Evolutionary conservation across 1,284 basidiomycete species (phyloP).

Genomic region (Malassezia yamatoensis): DNA sequence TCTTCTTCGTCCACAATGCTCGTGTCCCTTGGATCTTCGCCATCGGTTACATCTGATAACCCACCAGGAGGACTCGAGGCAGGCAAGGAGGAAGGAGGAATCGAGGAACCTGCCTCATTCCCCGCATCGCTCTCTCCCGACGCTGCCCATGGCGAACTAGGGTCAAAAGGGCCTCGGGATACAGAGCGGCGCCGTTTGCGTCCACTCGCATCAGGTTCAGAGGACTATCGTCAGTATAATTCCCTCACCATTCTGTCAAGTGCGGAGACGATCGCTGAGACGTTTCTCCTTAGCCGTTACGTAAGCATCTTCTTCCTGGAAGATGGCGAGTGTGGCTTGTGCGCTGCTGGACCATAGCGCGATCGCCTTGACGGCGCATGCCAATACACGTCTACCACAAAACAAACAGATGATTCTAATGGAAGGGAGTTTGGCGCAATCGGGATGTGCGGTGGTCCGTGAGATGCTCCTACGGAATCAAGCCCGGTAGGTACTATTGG

Average conservation of each 20-base stretch:
- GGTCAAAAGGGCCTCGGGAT: conserved; percentile 12
- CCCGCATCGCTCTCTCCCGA: conserved; percentile 4
- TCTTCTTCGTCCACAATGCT: conserved; percentile 39
- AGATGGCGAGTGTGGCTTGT: conserved; percentile 6
- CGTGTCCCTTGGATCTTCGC: conserved; percentile 20
- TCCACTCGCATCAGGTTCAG: conserved; percentile 6
- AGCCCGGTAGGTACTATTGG: conserved; percentile 3
- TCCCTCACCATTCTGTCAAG: conserved; percentile 6
- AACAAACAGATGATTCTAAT: conserved; percentile 29
- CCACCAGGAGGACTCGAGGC: conserved; percentile 39
- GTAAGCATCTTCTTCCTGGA: neutral
- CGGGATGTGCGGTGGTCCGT: conserved; percentile 19
- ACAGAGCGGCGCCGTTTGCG: conserved; percentile 21
- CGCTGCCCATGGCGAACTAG: conserved; percentile 15
- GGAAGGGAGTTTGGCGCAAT: conserved; percentile 31
- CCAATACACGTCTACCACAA: neutral
- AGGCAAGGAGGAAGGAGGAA: conserved; percentile 38
- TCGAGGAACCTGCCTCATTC: conserved; percentile 8
- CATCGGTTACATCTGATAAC: conserved; percentile 40
- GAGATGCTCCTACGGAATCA: conserved; percentile 21
- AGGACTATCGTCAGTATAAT: conserved; percentile 7
- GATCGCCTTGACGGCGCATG: neutral
- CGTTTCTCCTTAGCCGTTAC: neutral
- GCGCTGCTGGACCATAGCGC: conserved; percentile 14
- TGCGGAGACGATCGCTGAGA: neutral